Evolutionary conservation across 2,329 filamentous ascomycete genomes (phyloP).

Genomic region (Paecilomyces niveus): DNA sequence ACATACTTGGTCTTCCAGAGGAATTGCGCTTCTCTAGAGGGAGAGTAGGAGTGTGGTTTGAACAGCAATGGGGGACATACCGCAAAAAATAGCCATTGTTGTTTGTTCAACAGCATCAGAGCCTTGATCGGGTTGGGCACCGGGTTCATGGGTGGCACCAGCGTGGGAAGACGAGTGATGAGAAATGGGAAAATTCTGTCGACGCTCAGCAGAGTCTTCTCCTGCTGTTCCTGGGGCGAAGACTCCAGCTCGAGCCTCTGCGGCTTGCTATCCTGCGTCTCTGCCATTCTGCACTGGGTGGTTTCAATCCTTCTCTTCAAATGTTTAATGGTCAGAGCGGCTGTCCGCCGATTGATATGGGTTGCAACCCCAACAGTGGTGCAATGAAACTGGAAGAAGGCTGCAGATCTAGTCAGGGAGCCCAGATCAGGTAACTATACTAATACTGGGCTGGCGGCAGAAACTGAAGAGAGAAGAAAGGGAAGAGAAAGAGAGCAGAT

Average conservation of each 20-base stretch:
- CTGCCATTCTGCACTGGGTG: not conserved
- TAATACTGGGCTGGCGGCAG: not conserved
- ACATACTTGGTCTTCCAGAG: not conserved
- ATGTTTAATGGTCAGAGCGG: not conserved
- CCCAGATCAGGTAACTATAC: not conserved
- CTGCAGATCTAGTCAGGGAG: not conserved
- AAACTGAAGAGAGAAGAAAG: not conserved
- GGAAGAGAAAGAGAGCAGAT: not conserved
- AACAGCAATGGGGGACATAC: conserved; percentile 14
- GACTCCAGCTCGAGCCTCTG: not conserved
- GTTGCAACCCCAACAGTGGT: not conserved
- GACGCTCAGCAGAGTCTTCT: conserved; percentile 17
- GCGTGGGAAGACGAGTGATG: conserved; percentile 45
- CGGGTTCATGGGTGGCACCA: conserved; percentile 49
- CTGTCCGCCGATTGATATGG: not conserved
- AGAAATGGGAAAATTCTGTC: conserved; percentile 38
- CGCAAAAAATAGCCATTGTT: conserved; percentile 53
- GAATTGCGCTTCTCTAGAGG: not conserved
- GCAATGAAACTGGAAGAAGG: not conserved
- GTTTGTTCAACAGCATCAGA: conserved; percentile 43
- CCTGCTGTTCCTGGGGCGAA: not conserved
- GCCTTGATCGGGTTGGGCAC: conserved; percentile 48
- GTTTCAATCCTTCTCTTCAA: not conserved
- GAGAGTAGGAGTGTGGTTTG: not conserved
- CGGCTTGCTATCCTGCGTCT: not conserved